Conservation (phyloP, 352 stramenopile genomes). For the Halophytophthora batemanensis region DNA sequence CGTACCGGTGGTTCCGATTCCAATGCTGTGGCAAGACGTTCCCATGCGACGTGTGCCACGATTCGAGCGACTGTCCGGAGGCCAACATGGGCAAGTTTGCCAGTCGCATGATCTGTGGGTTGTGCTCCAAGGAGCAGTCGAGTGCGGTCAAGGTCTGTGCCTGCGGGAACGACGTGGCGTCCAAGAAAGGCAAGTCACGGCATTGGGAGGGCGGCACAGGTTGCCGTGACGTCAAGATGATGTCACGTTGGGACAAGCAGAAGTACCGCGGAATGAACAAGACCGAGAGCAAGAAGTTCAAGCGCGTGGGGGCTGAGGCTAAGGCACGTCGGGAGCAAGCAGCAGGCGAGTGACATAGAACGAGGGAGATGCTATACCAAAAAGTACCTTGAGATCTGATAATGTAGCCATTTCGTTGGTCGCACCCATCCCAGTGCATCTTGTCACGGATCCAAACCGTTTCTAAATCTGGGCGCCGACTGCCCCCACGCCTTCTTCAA, state of each 20-base stretch:
- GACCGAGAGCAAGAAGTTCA: conserved; percentile 79
- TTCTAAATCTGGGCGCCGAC: neutral
- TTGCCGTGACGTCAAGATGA: conserved; percentile 57
- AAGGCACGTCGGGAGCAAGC: conserved; percentile 31
- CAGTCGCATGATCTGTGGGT: conserved; percentile 79
- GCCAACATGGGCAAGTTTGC: conserved; percentile 76
- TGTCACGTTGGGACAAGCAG: conserved; percentile 66
- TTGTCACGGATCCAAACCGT: neutral
- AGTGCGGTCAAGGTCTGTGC: conserved; percentile 71
- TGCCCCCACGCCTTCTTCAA: neutral
- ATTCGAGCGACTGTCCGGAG: conserved; percentile 61
- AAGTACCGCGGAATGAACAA: conserved; percentile 78
- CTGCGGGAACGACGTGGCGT: conserved; percentile 68
- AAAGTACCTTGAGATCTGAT: neutral
- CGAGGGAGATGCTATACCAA: neutral
- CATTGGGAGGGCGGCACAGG: conserved; percentile 81
- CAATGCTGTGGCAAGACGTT: conserved; percentile 83
- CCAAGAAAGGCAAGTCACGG: conserved; percentile 36
- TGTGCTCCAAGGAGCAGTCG: conserved; percentile 82
- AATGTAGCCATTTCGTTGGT: conserved; percentile 4
- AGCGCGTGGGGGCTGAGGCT: conserved; percentile 59
- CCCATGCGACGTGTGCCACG: conserved; percentile 80
- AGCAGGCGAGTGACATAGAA: conserved; percentile 16
- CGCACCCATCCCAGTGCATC: neutral
- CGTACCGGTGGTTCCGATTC: conserved; percentile 80